These are phyloP conservation scores for Trichocladium uniseriatum DNA, from an alignment of 495 filamentous ascomycete species.

Conservation along the genomic window DNA sequence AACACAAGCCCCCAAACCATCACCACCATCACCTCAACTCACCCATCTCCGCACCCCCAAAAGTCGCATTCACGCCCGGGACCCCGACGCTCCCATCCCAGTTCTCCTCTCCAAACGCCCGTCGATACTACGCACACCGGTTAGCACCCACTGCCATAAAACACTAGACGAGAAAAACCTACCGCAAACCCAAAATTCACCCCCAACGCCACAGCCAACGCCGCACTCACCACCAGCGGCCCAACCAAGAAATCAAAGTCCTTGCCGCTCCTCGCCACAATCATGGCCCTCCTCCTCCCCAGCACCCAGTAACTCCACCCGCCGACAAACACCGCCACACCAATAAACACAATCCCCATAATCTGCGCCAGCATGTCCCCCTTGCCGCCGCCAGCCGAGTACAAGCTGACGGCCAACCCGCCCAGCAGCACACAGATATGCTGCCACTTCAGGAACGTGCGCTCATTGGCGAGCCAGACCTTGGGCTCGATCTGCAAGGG, in stretches of 20 bases:
- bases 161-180: background rate
- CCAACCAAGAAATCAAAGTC: slow-evolving; percentile 86
- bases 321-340: slow-evolving; percentile 72
- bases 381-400: slow-evolving; percentile 59
- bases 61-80: background rate
- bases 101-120: background rate
- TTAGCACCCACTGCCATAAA: background rate
- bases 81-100: background rate
- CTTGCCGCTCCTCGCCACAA: slow-evolving; percentile 71
- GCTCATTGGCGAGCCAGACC: slow-evolving; percentile 96
- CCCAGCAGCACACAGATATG: slow-evolving; percentile 83
- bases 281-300: slow-evolving; percentile 63
- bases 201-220: slow-evolving; percentile 66
- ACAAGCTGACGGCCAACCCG: slow-evolving; percentile 70
- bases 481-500: slow-evolving; percentile 89
- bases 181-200: slow-evolving; percentile 81
- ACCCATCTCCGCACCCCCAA: background rate
- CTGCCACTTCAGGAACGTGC: slow-evolving; percentile 97
- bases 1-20: background rate
- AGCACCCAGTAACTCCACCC: slow-evolving; percentile 84
- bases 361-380: slow-evolving; percentile 57
- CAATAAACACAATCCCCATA: slow-evolving; percentile 72
- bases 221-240: slow-evolving; percentile 72
- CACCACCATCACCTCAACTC: slow-evolving; percentile 4
- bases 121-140: background rate